Evolutionary conservation across 345 rosid genomes (phyloP), one percentile per base, ranked within the genome.

Genomic region (Moringa oleifera): DNA sequence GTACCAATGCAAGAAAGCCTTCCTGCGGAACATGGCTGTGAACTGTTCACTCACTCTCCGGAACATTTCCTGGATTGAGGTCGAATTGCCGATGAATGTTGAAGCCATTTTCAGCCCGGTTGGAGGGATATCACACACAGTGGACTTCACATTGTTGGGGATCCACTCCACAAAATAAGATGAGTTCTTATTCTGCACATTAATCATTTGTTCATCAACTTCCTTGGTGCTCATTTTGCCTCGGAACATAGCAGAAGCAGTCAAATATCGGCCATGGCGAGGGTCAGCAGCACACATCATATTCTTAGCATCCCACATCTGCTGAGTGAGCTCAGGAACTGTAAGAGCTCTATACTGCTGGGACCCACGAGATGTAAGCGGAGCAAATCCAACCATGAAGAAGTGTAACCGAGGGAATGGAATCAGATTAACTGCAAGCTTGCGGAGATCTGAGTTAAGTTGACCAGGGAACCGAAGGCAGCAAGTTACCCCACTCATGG

Each of bases 401-500:
- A n/a, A n/a, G n/a, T n/a, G n/a, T 7, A 85, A 88, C 90, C 91
- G 86, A 19, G 91, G 91, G 77, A 85, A 85, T 22, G 89, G 91
- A 53, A 85, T 85, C 5, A 85, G 77, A 62, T 85, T 85, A 37
- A 85, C 91, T 0, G 91, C 91, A 24, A 85, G n/a, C n/a, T n/a
- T n/a, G n/a, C n/a, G n/a, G n/a, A n/a, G n/a, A n/a, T n/a, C n/a
- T n/a, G n/a, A n/a, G n/a, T n/a, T n/a, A n/a, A n/a, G n/a, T n/a
- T n/a, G n/a, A n/a, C n/a, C n/a, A n/a, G n/a, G n/a, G n/a, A 85
- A 85, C 24, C 91, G 88, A 16, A 83, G 83, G 51, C 91, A 85
- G 71, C 91, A 85, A 11, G 91, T 85, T 50, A 85, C 91, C 23
- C 88, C 88, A 60, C 91, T 85, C 91, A 85, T 85, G 73, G 91